Evolutionary conservation across 345 rosid species (phyloP).

Genomic region (Euphorbia peplus): DNA sequence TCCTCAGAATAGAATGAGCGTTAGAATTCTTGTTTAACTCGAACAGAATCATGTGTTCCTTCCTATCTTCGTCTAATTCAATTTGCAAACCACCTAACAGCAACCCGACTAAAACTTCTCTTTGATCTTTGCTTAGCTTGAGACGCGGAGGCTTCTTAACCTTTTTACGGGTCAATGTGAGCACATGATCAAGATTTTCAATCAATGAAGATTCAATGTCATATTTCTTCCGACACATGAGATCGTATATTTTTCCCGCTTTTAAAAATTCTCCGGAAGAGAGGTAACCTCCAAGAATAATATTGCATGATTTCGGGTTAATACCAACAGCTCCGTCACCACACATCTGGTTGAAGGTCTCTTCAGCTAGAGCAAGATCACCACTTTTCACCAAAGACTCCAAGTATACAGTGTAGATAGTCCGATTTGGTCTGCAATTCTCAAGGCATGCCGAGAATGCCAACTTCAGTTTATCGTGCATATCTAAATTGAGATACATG

Average conservation of each 20-base stretch:
- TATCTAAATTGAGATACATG: conserved; percentile 53
- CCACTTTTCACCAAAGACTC: conserved; percentile 58
- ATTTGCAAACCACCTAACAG: conserved; percentile 75
- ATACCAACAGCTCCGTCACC: conserved; percentile 46
- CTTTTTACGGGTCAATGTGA: conserved; percentile 50
- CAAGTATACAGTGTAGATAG: conserved; percentile 59
- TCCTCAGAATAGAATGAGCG: conserved; percentile 49
- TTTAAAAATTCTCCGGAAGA: conserved; percentile 49
- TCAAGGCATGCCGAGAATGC: conserved; percentile 55
- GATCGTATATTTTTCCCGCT: conserved; percentile 60
- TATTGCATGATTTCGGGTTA: conserved; percentile 58
- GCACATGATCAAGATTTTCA: conserved; percentile 60
- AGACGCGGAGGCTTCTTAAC: conserved; percentile 53
- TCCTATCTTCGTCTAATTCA: conserved; percentile 54
- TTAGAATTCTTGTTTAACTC: conserved; percentile 54
- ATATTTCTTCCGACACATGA: conserved; percentile 67
- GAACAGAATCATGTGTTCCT: conserved; percentile 53
- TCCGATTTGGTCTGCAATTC: conserved; percentile 60
- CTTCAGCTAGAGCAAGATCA: conserved; percentile 58
- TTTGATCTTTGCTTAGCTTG: conserved; percentile 74
- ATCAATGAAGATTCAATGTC: conserved; percentile 49
- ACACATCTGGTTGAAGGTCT: conserved; percentile 55
- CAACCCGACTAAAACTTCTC: conserved; percentile 81
- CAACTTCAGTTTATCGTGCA: conserved; percentile 51
- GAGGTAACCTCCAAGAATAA: conserved; percentile 53